phyloP scores from a whole-genome alignment of 495 filamentous ascomycete genomes.

The Podospora fimiseda region DNA sequence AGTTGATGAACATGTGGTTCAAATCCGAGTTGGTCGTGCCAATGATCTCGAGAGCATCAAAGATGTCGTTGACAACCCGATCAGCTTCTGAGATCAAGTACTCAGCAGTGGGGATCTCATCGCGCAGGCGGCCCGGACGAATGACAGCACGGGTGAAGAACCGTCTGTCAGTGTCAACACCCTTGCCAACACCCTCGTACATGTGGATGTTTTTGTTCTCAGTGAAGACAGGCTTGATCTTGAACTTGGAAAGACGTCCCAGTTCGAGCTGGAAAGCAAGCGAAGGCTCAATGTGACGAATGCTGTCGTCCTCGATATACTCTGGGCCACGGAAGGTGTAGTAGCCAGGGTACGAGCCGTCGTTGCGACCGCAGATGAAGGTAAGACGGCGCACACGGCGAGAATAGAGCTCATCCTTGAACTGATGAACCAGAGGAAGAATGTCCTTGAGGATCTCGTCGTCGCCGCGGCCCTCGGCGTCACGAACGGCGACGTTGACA shows the following conservation, averaged over 20 bases:
- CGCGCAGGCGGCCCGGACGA: constrained; percentile 82
- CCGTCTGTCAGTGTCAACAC: constrained; percentile 87
- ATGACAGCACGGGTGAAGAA: constrained; percentile 97
- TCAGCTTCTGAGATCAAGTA: constrained; percentile 98
- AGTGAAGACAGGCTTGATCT: constrained; percentile 95
- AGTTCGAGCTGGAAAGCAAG: constrained; percentile 97
- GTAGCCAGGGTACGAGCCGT: constrained; percentile 94
- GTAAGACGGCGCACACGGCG: constrained; percentile 83
- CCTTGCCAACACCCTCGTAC: constrained; percentile 93
- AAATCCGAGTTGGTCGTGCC: constrained; percentile 99
- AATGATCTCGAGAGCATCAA: constrained; percentile 95
- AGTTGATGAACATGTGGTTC: constrained; percentile 99
- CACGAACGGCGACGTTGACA: constrained; percentile 83
- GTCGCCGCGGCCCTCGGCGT: constrained; percentile 82
- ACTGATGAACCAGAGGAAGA: constrained; percentile 64
- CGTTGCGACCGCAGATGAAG: constrained; percentile 91
- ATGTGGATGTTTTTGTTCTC: constrained; percentile 99
- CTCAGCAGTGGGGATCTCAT: constrained; percentile 94
- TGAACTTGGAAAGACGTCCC: constrained; percentile 88
- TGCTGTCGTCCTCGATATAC: constrained; percentile 86
- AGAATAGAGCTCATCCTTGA: constrained; percentile 74
- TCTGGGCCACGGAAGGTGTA: constrained; percentile 92
- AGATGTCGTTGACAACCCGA: constrained; percentile 91
- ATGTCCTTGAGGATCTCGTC: constrained; percentile 71
- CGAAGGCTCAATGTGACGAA: constrained; percentile 94